phyloP scores from a whole-genome alignment of 805 yeast genomes.

The Candida palmyrensis region DNA sequence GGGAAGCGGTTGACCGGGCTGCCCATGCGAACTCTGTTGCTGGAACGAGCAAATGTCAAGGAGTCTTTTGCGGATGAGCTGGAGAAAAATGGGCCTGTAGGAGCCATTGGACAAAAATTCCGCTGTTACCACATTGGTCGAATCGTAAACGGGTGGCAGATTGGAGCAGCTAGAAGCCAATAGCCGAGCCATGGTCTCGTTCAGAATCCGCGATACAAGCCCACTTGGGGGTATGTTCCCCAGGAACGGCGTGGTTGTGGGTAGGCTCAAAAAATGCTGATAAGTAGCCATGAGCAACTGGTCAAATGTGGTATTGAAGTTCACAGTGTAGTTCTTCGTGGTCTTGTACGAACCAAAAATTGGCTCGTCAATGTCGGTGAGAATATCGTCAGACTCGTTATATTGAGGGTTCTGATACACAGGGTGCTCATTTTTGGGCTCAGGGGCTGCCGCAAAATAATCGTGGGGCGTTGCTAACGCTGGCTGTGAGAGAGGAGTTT shows the following conservation, averaged over 20 bases:
- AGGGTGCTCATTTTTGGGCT: constrained; percentile 6
- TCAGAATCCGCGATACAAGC: constrained; percentile 38
- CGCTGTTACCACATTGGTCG: constrained; percentile 24
- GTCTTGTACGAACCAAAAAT: constrained; percentile 10
- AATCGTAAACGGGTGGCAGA: constrained; percentile 23
- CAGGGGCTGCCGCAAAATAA: constrained; percentile 4
- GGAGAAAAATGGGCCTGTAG: constrained; percentile 35
- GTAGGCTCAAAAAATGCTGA: constrained; percentile 30
- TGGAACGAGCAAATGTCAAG: constrained; percentile 31
- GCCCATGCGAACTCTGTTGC: constrained; percentile 9
- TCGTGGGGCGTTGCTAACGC: constrained; percentile 2
- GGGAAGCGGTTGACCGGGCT: constrained; percentile 14
- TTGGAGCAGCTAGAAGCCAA: constrained; percentile 14
- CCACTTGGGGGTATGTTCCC: constrained; percentile 42
- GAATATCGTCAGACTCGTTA: constrained; percentile 37
- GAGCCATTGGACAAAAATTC: constrained; percentile 27
- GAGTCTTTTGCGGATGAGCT: constrained; percentile 36
- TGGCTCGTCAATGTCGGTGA: constrained; percentile 36
- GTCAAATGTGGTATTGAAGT: constrained; percentile 33
- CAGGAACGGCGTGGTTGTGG: constrained; percentile 42
- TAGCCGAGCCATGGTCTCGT: constrained; percentile 30
- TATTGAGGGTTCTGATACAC: constrained; percentile 29
- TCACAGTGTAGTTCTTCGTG: constrained; percentile 26
- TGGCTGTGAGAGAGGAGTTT: constrained; percentile 34
- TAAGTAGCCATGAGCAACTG: constrained; percentile 30